Base-by-base conservation (phyloP, 371 early-diverging fungal species). In the Rhizopus delemar region DNA sequence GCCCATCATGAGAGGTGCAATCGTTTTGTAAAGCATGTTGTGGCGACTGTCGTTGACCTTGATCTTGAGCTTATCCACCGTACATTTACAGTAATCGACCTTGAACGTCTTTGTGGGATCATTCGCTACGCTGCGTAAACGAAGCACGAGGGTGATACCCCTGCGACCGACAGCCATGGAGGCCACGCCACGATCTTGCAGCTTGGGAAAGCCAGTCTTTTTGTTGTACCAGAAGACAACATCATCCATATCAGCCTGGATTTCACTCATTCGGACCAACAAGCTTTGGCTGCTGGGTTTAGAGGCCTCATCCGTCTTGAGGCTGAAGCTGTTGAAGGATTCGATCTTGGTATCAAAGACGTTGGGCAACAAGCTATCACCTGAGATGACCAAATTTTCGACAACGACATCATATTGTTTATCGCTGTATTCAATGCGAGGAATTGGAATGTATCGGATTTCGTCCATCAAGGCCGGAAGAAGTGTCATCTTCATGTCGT, bases 341-440 rank as follows among this genome's bases (percentile, higher is more conserved):
- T 66, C 69, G 54, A 75, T 71, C 62, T 68, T 68, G 49, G 63
- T 70, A 16, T 89, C 89, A 53, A 87, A 62, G 11, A 80, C 34
- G 28, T 80, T 79, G 0, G 89, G 89, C 15, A 89, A 48, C 29
- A 86, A 65, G 38, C 79, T 82, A 13, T 83, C 84, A 29, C 80
- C 78, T 33, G 84, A 71, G 33, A 88, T 49, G 48, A 86, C 69
- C 49, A 88, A 66, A 45, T 87, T 80, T 55, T 89, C 89, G 16
- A 87, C 60, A 43, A 77, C 75, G 5, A 87, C 58, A 55, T 87
- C 86, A 51, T 73, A 76, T 63, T 82, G 74, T 3, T 65, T 63
- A 56, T 87, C 86, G 41, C 74, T 71, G 58, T 87, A 83, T 56
- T 87, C 86, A 39, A 89, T 83, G 33, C 84, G 83, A 8, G 89